Conservation (phyloP, 495 filamentous ascomycete genomes). For the Copromyces sp. region DNA sequence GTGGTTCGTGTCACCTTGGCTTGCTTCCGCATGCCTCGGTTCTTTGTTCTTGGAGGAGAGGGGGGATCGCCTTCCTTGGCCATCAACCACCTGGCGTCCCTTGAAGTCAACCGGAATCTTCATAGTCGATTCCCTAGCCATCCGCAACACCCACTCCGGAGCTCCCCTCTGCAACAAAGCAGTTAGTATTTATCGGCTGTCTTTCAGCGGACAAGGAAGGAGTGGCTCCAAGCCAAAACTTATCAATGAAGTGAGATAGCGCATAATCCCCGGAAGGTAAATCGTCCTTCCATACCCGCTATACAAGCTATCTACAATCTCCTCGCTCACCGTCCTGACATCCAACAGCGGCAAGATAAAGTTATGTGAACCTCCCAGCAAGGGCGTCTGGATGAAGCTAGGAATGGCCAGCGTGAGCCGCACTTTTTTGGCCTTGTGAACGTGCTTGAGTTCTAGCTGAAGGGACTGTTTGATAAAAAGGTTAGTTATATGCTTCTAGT, state of each 20-base stretch:
- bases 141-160: neutral
- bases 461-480: conserved; percentile 7
- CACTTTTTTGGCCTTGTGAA: conserved; percentile 21
- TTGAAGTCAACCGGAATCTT: neutral
- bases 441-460: conserved; percentile 11
- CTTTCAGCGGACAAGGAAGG: too few relatives aligned
- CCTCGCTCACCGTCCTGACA: conserved; percentile 26
- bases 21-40: neutral
- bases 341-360: conserved; percentile 29
- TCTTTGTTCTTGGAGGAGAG: neutral
- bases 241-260: conserved; percentile 25
- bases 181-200: neutral
- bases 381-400: conserved; percentile 27
- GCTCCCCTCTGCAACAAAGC: neutral
- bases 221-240: conserved; percentile 7
- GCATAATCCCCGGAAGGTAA: conserved; percentile 25
- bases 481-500: neutral
- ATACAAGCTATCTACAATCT: conserved; percentile 23
- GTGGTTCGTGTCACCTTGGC: neutral
- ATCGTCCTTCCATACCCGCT: conserved; percentile 23
- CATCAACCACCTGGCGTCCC: neutral
- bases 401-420: conserved; percentile 20
- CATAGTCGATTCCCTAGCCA: neutral
- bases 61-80: neutral
- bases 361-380: conserved; percentile 19